These are phyloP conservation scores for Rhodocollybia butyracea DNA, from an alignment of 768 basidiomycete genomes.

Conservation along the genomic window DNA sequence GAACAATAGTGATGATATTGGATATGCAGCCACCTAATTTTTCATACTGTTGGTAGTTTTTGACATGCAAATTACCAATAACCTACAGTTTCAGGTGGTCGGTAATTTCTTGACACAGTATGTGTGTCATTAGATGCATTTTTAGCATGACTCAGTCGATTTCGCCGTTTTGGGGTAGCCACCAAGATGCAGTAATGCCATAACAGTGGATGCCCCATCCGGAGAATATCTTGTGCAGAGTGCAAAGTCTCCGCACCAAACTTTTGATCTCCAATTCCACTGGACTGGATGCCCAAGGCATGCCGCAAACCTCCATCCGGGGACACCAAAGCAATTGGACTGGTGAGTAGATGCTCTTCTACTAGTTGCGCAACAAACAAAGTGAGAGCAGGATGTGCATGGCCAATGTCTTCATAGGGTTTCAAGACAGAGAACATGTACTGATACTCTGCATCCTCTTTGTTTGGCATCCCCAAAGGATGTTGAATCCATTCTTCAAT, in stretches of 20 bases:
- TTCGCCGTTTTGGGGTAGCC: neutral
- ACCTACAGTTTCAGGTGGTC: neutral
- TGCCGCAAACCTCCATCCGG: constrained; percentile 17
- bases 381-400: constrained; percentile 22
- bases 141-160: neutral
- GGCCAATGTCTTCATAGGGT: constrained; percentile 11
- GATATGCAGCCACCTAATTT: neutral
- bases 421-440: neutral
- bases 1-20: neutral
- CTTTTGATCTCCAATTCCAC: neutral
- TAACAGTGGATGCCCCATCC: neutral
- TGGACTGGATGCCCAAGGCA: constrained; percentile 13
- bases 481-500: neutral
- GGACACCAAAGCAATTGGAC: constrained; percentile 17
- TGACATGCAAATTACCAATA: neutral
- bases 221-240: neutral
- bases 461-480: neutral
- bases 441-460: neutral
- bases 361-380: constrained; percentile 26
- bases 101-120: neutral
- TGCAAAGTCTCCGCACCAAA: neutral
- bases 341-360: constrained; percentile 15
- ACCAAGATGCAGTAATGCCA: neutral
- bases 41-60: neutral
- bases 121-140: neutral